phyloP scores from a whole-genome alignment of 331 rosid genomes.

The Quercus lobata region DNA sequence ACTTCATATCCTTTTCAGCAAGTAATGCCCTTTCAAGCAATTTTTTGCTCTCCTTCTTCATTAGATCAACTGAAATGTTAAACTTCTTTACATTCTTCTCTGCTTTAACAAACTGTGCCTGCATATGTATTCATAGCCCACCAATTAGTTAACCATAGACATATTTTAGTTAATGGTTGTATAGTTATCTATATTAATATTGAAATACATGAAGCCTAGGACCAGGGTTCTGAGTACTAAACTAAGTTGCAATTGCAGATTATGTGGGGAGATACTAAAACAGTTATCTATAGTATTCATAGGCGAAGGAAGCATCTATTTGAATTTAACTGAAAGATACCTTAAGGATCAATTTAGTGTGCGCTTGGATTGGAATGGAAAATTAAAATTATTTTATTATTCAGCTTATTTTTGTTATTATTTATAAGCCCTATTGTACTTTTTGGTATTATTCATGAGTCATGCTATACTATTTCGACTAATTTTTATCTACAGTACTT shows the following conservation, averaged over 20 bases:
- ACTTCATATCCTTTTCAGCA: conserved; percentile 83
- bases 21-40: conserved; percentile 71
- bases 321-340: conserved; percentile 31
- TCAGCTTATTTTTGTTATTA: too few species aligned
- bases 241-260: background rate
- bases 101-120: conserved; percentile 67
- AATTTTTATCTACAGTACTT: too few species aligned
- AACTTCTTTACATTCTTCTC: conserved; percentile 73
- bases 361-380: too few species aligned
- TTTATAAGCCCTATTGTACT: rapidly evolving
- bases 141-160: too few species aligned
- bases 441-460: too few species aligned
- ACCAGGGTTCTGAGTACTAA: background rate
- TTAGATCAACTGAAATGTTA: conserved; percentile 61
- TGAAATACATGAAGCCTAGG: background rate
- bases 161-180: too few species aligned
- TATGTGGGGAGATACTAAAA: conserved; percentile 7
- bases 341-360: conserved; percentile 31
- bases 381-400: too few species aligned
- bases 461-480: too few species aligned
- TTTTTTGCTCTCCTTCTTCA: conserved; percentile 73
- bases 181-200: background rate
- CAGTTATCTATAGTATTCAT: background rate
- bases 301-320: conserved; percentile 7
- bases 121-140: conserved; percentile 16